A percentile compares a stretch with the other conserved stretches of the same genome.
Conservation (phyloP, 2,329 filamentous ascomycete genomes). For the Penicillium vulpinum region DNA sequence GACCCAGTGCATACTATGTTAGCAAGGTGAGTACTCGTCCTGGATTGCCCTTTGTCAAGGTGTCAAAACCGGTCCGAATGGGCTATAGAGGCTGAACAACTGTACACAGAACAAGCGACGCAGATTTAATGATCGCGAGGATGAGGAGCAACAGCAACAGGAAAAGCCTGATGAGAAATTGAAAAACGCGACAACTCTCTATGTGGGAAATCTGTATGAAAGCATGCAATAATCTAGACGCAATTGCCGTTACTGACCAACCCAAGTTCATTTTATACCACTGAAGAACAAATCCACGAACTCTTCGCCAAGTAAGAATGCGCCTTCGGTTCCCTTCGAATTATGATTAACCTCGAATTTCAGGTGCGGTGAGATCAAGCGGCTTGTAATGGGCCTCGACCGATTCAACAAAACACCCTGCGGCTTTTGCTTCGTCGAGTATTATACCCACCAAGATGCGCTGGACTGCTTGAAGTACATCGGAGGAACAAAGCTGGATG, state of each 20-base stretch:
- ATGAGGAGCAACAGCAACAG: conserved; percentile 50
- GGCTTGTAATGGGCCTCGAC: conserved; percentile 95
- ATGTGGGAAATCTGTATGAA: conserved; percentile 88
- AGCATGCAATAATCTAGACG: conserved; percentile 19
- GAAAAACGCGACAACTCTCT: conserved; percentile 86
- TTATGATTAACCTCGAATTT: conserved; percentile 11
- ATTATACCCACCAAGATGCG: conserved; percentile 96
- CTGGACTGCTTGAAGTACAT: conserved; percentile 99
- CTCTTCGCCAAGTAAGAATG: conserved; percentile 75
- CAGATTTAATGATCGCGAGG: conserved; percentile 60
- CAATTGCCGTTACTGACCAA: conserved; percentile 11
- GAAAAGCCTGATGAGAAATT: conserved; percentile 74
- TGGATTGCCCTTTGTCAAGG: conserved; percentile 5
- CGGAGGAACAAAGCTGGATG: conserved; percentile 95
- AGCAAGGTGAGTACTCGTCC: conserved; percentile 64
- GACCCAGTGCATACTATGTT: conserved; percentile 89
- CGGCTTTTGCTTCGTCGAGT: conserved; percentile 99
- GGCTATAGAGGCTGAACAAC: conserved; percentile 4
- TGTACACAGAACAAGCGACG: conserved; percentile 66
- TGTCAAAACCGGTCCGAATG: not conserved
- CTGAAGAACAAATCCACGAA: conserved; percentile 98
- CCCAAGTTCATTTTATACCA: conserved; percentile 91
- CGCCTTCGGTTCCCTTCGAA: not conserved
- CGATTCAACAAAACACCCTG: conserved; percentile 97
- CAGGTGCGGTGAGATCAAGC: conserved; percentile 91